Conservation (phyloP, 805 yeast genomes). For the Metschnikowia vanudenii region DNA sequence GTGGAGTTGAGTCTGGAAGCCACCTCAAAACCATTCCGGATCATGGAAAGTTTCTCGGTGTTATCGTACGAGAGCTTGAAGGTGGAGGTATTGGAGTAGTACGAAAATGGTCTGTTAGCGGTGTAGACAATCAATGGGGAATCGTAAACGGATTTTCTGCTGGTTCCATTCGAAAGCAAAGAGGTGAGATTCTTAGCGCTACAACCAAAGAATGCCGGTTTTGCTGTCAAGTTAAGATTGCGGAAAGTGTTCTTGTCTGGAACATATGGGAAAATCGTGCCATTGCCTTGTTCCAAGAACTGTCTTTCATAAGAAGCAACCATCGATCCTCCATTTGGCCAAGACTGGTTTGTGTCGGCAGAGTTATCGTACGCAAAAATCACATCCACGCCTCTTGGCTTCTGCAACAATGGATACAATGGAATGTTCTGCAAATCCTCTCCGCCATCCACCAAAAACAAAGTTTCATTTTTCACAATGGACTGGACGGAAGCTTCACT, state of each 20-base stretch:
- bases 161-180: constrained; percentile 19
- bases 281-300: constrained; percentile 24
- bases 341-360: constrained; percentile 30
- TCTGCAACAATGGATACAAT: constrained; percentile 40
- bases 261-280: constrained; percentile 28
- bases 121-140: constrained; percentile 31
- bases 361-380: constrained; percentile 43
- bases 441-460: constrained; percentile 43
- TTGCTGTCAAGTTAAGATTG: constrained; percentile 22
- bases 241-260: constrained; percentile 24
- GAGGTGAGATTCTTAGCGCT: constrained; percentile 24
- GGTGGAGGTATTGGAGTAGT: constrained; percentile 27
- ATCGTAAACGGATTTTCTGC: constrained; percentile 12
- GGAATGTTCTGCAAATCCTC: constrained; percentile 45
- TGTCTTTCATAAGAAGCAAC: constrained; percentile 35
- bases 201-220: constrained; percentile 31
- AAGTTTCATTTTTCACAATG: constrained; percentile 29
- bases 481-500: constrained; percentile 20
- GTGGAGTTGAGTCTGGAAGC: constrained; percentile 51
- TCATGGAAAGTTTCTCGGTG: constrained; percentile 22
- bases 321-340: constrained; percentile 46
- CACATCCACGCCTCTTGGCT: constrained; percentile 36
- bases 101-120: constrained; percentile 31
- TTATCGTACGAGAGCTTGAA: constrained; percentile 22
- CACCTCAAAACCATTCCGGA: constrained; percentile 26